phyloP scores from a whole-genome alignment of 83 land plant genomes.

The Larix sibirica region DNA sequence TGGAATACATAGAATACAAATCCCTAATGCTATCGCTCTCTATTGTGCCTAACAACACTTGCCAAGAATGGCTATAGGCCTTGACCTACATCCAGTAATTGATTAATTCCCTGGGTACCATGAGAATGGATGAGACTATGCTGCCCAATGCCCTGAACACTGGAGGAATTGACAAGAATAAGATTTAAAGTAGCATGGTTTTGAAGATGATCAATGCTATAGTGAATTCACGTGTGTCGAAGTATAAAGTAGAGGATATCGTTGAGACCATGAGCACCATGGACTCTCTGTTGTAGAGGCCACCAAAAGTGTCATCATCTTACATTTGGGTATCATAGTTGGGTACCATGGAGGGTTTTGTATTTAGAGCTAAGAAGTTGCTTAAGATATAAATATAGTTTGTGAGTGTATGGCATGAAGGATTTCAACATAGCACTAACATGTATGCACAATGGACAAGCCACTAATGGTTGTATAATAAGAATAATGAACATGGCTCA shows the following conservation, averaged over 20 bases:
- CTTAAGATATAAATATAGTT: no score
- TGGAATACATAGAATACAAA: slow-evolving; percentile 80
- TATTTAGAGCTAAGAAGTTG: no score
- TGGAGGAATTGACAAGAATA: slow-evolving; percentile 63
- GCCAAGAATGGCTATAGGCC: slow-evolving; percentile 74
- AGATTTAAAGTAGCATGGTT: slow-evolving; percentile 20
- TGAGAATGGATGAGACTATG: slow-evolving; percentile 76
- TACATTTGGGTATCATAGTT: no score
- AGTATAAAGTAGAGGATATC: slow-evolving; percentile 78
- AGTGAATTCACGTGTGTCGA: slow-evolving; percentile 87
- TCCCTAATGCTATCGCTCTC: slow-evolving; percentile 72
- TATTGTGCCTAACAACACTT: slow-evolving; percentile 51
- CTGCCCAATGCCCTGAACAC: slow-evolving; percentile 83
- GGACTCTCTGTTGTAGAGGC: slow-evolving; percentile 82
- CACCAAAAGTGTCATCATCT: slow-evolving; percentile 3
- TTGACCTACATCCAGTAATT: slow-evolving; percentile 87
- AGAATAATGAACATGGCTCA: no score
- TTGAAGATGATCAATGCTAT: slow-evolving; percentile 53
- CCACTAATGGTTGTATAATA: no score
- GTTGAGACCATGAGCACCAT: slow-evolving; percentile 84
- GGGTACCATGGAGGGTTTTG: no score
- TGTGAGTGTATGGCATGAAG: no score
- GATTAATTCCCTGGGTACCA: slow-evolving; percentile 91
- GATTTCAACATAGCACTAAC: no score
- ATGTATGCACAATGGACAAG: no score